phyloP scores from a whole-genome alignment of 192 early-diverging fungal species.

The Jimgerdemannia flammicorona region DNA sequence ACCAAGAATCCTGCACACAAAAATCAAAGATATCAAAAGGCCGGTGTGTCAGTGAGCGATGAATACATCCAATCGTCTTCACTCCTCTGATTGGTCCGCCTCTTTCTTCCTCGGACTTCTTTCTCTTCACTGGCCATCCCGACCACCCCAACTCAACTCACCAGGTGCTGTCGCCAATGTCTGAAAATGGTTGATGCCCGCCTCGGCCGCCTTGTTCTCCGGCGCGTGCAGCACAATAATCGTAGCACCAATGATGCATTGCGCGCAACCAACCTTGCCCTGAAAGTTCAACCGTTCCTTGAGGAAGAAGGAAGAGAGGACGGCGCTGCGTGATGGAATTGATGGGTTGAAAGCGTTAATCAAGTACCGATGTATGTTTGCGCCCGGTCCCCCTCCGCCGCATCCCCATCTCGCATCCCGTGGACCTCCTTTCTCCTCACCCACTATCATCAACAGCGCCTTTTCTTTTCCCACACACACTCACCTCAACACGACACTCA shows the following conservation, averaged over 20 bases:
- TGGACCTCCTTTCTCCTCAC: too few relatives aligned
- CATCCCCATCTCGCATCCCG: too few relatives aligned
- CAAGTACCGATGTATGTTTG: neutral
- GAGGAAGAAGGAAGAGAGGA: constrained; percentile 82
- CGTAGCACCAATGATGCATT: constrained; percentile 82
- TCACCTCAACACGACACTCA: constrained; percentile 82
- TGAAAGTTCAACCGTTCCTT: constrained; percentile 76
- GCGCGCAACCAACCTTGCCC: constrained; percentile 85
- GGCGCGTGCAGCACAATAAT: constrained; percentile 85
- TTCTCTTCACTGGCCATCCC: neutral
- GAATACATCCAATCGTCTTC: neutral
- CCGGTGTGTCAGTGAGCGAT: too few relatives aligned
- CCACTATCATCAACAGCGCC: neutral
- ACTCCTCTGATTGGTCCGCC: neutral
- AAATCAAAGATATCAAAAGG: neutral
- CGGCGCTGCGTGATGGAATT: constrained; percentile 45
- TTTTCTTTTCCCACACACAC: neutral
- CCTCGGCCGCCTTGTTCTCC: constrained; percentile 68
- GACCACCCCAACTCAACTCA: constrained; percentile 1
- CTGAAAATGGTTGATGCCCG: constrained; percentile 75
- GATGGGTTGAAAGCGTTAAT: neutral
- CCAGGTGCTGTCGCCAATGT: constrained; percentile 15
- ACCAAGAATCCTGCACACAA: constrained; percentile 54
- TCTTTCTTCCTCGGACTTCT: neutral
- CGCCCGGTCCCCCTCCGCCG: neutral